phyloP scores from a whole-genome alignment of 495 filamentous ascomycete species.

The Penicillium parvum region DNA sequence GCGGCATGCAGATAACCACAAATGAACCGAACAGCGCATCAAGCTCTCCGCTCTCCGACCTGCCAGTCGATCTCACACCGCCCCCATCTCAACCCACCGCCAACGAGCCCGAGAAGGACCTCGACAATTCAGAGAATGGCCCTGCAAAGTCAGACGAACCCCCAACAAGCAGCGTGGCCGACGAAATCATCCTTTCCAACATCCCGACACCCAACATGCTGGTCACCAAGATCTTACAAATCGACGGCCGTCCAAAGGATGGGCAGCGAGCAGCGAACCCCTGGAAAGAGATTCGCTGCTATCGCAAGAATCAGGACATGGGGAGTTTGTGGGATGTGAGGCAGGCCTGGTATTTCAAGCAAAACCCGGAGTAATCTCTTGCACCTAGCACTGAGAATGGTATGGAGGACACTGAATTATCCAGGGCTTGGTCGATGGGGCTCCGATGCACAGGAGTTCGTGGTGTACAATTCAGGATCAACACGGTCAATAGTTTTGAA shows the following conservation, averaged over 20 bases:
- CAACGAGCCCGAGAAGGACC: too few relatives aligned
- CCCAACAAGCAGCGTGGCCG: too few relatives aligned
- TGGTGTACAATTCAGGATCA: too few relatives aligned
- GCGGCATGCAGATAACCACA: neutral
- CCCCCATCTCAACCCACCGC: neutral
- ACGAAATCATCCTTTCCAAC: constrained; percentile 30
- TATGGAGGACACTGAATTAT: too few relatives aligned
- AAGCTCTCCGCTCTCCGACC: neutral
- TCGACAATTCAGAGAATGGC: too few relatives aligned
- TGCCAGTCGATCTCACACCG: neutral
- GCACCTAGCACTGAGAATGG: too few relatives aligned
- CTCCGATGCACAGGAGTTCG: too few relatives aligned
- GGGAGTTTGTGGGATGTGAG: constrained; percentile 52
- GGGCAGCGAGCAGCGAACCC: constrained; percentile 41
- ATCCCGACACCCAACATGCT: constrained; percentile 31
- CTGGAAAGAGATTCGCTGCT: constrained; percentile 50
- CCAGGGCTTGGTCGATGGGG: too few relatives aligned
- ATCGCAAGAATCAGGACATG: constrained; percentile 52
- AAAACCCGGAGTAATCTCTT: neutral
- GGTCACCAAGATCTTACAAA: constrained; percentile 35
- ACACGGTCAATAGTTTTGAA: too few relatives aligned
- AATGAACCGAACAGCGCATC: neutral
- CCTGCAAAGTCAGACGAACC: too few relatives aligned
- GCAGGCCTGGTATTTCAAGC: constrained; percentile 39
- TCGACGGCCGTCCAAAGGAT: constrained; percentile 30